phyloP scores from a whole-genome alignment of 78 protist species.

The Parvularia atlantis region DNA sequence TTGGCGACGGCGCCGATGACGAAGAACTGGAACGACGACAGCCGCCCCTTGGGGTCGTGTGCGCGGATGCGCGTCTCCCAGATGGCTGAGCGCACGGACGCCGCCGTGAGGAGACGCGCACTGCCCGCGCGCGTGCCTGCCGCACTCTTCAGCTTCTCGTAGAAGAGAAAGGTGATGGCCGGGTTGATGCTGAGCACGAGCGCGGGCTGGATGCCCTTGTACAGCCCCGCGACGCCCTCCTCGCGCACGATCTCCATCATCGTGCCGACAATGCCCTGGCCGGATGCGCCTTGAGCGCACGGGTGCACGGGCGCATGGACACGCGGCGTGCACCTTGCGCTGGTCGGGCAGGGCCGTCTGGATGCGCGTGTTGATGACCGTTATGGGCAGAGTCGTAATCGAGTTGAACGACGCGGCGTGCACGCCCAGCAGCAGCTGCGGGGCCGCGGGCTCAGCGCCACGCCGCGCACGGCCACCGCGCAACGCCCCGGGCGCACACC shows the following conservation, averaged over 20 bases:
- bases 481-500: conserved; percentile 24
- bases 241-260: conserved; percentile 23
- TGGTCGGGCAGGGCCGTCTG: too few species aligned
- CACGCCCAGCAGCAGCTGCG: background rate
- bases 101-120: too few species aligned
- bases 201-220: conserved; percentile 44
- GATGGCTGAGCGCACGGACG: too few species aligned
- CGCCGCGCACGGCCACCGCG: conserved; percentile 5
- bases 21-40: too few species aligned
- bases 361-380: conserved; percentile 43
- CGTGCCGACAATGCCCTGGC: conserved; percentile 33
- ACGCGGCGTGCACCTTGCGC: too few species aligned
- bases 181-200: conserved; percentile 41
- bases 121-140: too few species aligned
- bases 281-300: conserved; percentile 27
- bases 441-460: background rate
- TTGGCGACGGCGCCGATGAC: conserved; percentile 46
- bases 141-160: conserved; percentile 33
- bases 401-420: conserved; percentile 27
- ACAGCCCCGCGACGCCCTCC: conserved; percentile 46
- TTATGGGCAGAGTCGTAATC: conserved; percentile 37
- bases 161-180: conserved; percentile 35
- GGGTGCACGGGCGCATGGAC: too few species aligned
- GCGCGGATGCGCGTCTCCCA: too few species aligned
- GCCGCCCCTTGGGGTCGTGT: too few species aligned